These are phyloP conservation scores for Fusarium pseudonygamai DNA, from an alignment of 2,329 filamentous ascomycete genomes.

Conservation along the genomic window DNA sequence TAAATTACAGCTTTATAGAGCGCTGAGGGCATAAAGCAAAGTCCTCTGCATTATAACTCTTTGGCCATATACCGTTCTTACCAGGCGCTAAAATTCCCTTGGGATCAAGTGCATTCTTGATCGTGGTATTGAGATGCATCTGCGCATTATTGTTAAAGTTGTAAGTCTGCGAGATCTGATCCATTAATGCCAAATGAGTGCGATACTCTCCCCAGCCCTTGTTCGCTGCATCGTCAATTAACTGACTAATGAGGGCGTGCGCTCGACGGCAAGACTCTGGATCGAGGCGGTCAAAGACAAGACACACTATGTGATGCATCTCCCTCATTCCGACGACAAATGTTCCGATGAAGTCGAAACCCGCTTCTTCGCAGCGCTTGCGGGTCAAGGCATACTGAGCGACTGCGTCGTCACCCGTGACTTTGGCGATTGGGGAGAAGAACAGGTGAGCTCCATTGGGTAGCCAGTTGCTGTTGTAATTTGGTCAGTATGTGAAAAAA, in stretches of 20 bases:
- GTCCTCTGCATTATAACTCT: neutral
- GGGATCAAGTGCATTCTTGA: conserved; percentile 27
- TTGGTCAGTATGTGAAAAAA: rapidly evolving
- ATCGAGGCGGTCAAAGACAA: conserved; percentile 25
- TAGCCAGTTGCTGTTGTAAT: conserved; percentile 9
- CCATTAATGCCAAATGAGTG: conserved; percentile 29
- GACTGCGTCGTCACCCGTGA: conserved; percentile 26
- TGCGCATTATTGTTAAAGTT: conserved; percentile 29
- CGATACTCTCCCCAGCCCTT: conserved; percentile 33
- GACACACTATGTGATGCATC: conserved; percentile 33
- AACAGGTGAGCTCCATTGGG: conserved; percentile 37
- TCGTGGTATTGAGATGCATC: conserved; percentile 13
- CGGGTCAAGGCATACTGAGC: conserved; percentile 24
- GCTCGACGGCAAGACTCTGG: conserved; percentile 21
- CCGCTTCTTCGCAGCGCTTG: conserved; percentile 26
- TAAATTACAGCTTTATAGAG: neutral
- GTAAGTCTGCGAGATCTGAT: conserved; percentile 32
- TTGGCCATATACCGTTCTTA: conserved; percentile 29
- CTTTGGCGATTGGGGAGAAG: conserved; percentile 37
- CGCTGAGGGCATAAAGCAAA: neutral
- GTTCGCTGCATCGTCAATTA: conserved; percentile 26
- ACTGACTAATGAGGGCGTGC: conserved; percentile 2
- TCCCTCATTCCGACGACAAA: conserved; percentile 32
- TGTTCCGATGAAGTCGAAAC: conserved; percentile 34
- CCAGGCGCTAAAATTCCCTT: conserved; percentile 33